A percentile compares a stretch with the other conserved stretches of the same genome.
Conservation (phyloP, 2,329 filamentous ascomycete species). For the Volutella citrinella region DNA sequence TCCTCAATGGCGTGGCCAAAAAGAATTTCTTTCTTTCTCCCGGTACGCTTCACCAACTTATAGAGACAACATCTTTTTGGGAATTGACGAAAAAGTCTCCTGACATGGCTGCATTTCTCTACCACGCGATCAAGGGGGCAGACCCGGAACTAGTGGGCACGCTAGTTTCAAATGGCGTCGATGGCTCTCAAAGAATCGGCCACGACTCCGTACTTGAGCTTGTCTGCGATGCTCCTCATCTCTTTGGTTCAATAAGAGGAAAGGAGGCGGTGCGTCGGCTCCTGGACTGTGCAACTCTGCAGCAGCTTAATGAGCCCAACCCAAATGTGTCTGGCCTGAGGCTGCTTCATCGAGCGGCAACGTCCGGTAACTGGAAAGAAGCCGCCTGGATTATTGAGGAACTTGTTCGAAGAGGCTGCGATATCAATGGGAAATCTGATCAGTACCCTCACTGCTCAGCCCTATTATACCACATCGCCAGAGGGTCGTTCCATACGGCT, state of each 20-base stretch:
- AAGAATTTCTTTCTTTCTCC: no score
- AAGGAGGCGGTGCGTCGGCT: background rate
- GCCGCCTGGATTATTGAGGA: slow-evolving; percentile 3
- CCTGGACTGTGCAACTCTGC: background rate
- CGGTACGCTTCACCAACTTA: background rate
- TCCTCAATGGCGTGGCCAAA: no score
- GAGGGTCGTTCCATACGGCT: background rate
- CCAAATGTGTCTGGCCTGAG: fast-evolving
- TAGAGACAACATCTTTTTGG: background rate
- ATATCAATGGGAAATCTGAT: background rate
- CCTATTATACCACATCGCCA: background rate
- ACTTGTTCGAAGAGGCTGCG: slow-evolving; percentile 1
- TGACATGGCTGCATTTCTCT: background rate
- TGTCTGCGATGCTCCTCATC: background rate
- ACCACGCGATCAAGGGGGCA: background rate
- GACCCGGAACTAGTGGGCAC: background rate
- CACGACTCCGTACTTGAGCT: background rate
- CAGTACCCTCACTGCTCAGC: background rate
- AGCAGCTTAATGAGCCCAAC: background rate
- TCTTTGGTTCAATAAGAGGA: background rate
- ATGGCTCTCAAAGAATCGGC: background rate
- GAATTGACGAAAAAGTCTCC: background rate
- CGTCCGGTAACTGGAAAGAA: fast-evolving
- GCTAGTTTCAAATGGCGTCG: background rate
- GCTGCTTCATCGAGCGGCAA: slow-evolving; percentile 1